Evolutionary conservation across 2,329 filamentous ascomycete species (phyloP).

Genomic region (Phoma herbarum): DNA sequence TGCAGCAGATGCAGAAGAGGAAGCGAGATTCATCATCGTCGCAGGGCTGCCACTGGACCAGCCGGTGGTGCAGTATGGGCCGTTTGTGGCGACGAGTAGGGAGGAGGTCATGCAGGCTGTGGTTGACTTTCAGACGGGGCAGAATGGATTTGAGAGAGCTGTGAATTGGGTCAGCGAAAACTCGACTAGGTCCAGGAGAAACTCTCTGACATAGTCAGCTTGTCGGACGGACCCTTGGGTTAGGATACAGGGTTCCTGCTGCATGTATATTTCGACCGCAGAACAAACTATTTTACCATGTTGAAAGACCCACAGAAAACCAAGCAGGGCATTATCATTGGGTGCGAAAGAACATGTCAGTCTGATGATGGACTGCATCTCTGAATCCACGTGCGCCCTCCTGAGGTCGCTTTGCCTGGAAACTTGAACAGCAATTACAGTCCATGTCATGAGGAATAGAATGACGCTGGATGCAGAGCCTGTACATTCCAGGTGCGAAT

Average conservation of each 20-base stretch:
- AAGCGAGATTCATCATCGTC: neutral
- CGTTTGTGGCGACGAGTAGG: slow-evolving; percentile 40
- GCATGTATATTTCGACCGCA: no score
- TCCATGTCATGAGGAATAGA: no score
- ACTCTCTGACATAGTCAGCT: neutral
- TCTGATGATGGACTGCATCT: no score
- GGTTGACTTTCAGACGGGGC: slow-evolving; percentile 34
- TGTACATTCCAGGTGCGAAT: no score
- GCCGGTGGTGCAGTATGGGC: slow-evolving; percentile 45
- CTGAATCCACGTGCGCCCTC: no score
- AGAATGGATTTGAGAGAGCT: neutral
- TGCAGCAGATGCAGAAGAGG: neutral
- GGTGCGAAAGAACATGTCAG: no score
- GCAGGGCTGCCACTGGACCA: neutral
- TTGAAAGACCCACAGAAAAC: no score
- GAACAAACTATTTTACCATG: no score
- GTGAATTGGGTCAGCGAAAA: neutral
- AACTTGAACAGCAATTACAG: no score
- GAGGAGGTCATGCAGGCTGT: slow-evolving; percentile 43
- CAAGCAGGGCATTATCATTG: no score
- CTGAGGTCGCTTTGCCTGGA: no score
- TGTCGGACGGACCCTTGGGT: neutral
- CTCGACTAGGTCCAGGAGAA: neutral
- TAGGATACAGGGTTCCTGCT: neutral
- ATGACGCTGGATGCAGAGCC: no score